These are phyloP conservation scores for Talaromyces marneffei DNA, from an alignment of 2,329 filamentous ascomycete genomes.

Conservation along the genomic window DNA sequence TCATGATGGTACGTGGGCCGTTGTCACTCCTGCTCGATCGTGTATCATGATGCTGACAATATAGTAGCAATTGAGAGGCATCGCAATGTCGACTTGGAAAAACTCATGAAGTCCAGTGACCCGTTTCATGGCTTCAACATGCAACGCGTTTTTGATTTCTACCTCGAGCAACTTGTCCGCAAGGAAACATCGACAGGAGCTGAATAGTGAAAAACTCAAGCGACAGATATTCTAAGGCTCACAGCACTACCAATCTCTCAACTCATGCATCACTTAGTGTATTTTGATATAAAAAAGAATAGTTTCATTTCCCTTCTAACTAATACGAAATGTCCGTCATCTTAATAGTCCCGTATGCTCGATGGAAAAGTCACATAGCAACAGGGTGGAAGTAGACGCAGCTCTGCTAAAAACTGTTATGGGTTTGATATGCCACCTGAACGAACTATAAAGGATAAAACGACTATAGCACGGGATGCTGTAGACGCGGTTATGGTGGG, in stretches of 20 bases:
- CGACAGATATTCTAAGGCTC: neutral
- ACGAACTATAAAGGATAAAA: slow-evolving; percentile 35
- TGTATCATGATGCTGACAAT: neutral
- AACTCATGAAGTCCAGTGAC: neutral
- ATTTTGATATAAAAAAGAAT: neutral
- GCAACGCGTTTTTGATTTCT: slow-evolving; percentile 9
- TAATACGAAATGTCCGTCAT: slow-evolving; percentile 38
- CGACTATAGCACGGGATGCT: slow-evolving; percentile 33
- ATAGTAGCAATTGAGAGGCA: neutral
- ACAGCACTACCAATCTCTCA: neutral
- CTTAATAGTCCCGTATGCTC: slow-evolving; percentile 42
- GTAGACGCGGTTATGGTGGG: slow-evolving; percentile 35
- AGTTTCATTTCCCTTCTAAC: neutral
- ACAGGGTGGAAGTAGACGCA: slow-evolving; percentile 47
- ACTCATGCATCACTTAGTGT: neutral
- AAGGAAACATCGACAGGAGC: neutral
- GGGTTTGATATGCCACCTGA: slow-evolving; percentile 43
- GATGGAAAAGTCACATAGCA: slow-evolving; percentile 28
- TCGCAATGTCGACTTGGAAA: neutral
- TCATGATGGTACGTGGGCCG: neutral
- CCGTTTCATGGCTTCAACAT: neutral
- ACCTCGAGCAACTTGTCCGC: neutral
- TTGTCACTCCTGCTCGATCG: neutral
- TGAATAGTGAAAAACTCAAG: neutral
- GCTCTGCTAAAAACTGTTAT: slow-evolving; percentile 46